These are phyloP conservation scores for Psilocybe azurescens DNA, from an alignment of 768 basidiomycete genomes.

Conservation along the genomic window DNA sequence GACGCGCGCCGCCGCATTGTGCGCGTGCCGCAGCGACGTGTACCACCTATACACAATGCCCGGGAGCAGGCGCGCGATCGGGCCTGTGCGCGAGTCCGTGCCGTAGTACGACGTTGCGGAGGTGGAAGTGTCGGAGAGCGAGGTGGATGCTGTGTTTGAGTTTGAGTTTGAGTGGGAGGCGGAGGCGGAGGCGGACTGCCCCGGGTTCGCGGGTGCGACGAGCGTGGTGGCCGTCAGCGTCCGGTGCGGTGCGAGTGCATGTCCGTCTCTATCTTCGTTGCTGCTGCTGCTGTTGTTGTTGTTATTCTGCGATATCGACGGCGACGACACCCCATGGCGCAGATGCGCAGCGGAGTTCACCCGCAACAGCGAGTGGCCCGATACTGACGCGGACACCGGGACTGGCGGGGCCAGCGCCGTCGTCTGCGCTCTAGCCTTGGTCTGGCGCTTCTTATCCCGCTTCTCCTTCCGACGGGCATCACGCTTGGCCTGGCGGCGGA, in stretches of 20 bases:
- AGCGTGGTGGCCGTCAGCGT: slow-evolving; percentile 3
- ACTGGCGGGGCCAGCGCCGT: slow-evolving; percentile 9
- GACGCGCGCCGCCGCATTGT: slow-evolving; percentile 69
- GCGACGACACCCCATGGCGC: not conserved
- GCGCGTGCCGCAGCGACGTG: slow-evolving; percentile 67
- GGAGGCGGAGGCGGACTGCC: not conserved
- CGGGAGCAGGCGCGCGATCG: slow-evolving; percentile 42
- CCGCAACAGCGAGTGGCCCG: not conserved
- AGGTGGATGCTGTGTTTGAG: slow-evolving; percentile 1
- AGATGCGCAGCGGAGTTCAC: not conserved
- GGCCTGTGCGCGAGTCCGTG: slow-evolving; percentile 22
- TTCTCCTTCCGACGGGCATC: slow-evolving; percentile 51
- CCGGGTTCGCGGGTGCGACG: not conserved
- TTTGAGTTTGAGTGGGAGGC: not conserved
- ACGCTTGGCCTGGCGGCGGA: slow-evolving; percentile 58
- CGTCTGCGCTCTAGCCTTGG: slow-evolving; percentile 56
- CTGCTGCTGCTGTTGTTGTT: not conserved
- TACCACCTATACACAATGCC: slow-evolving; percentile 57
- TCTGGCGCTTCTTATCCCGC: slow-evolving; percentile 52
- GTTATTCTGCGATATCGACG: not conserved
- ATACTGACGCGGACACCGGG: not conserved
- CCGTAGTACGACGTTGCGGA: slow-evolving; percentile 17
- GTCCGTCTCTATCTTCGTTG: too few relatives aligned
- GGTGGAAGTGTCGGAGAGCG: slow-evolving; percentile 10
- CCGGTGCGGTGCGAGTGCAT: not conserved